Evolutionary conservation across 805 yeast genomes (phyloP), one percentile per base, ranked within the genome.

Genomic region (Candida corydali): DNA sequence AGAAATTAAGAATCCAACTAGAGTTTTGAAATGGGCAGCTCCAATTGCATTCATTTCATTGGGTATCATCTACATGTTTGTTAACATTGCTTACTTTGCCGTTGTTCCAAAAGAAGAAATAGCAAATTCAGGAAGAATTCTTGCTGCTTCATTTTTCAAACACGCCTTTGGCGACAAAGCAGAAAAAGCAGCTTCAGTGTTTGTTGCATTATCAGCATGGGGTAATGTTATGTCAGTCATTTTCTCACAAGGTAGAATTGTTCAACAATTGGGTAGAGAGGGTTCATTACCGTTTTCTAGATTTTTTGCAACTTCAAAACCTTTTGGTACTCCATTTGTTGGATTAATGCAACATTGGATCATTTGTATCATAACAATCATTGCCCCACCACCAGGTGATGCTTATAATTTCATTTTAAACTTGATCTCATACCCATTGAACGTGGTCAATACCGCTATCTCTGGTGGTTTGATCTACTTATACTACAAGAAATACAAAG

Each of bases 301-400:
- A 31, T 72, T 86, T 47, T 83, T 80, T 59, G 86, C 89, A 4
- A 63, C 82, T 34, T 76, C 79, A 29, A 78, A 61, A 52, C 94
- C 94, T 4, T 82, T 83, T 59, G 74, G 73, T 47, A 69, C 93
- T 2, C 95, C 95, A 29, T 59, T 76, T 44, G 75, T 78, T 29
- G 94, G 91, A 35, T 64, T 86, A 36, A 68, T 80, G 48, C 82
- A 82, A 57, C 94, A 86, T 55, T 85, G 86, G 76, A 57, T 80
- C 31, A 80, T 85, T 12, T 83, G 89, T 63, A 60, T 82, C 27
- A 68, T 86, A 36, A 79, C 87, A 33, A 76, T 86, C 42, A 52
- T 84, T 31, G 93, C 91, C 3, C 86, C 86, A 28, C 91, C 93
- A 14, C 85, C 89, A 17, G 94, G 93, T 39, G 94, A 85, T 54